These are phyloP conservation scores for Dipodascus albidus DNA, from an alignment of 805 yeast genomes.

Conservation along the genomic window DNA sequence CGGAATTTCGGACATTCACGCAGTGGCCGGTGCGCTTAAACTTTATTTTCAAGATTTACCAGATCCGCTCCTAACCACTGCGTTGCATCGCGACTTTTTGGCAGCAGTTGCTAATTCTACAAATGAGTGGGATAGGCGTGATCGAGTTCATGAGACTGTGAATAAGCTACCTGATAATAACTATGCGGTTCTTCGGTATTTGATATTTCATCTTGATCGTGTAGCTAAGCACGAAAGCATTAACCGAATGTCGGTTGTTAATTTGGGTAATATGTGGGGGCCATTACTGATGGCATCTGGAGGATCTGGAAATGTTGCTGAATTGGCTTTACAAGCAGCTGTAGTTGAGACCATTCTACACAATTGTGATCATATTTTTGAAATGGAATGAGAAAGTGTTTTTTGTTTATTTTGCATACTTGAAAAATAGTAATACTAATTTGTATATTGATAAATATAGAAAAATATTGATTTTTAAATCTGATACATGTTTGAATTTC, in stretches of 20 bases:
- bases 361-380: slow-evolving; percentile 75
- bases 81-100: slow-evolving; percentile 49
- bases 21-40: slow-evolving; percentile 81
- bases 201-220: slow-evolving; percentile 74
- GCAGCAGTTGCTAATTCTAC: slow-evolving; percentile 53
- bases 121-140: slow-evolving; percentile 52
- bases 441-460: too few relatives aligned
- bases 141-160: slow-evolving; percentile 71
- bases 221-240: slow-evolving; percentile 49
- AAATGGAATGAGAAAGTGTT: slow-evolving; percentile 43
- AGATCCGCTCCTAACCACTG: slow-evolving; percentile 67
- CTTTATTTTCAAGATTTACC: slow-evolving; percentile 77
- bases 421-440: too few relatives aligned
- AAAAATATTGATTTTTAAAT: too few relatives aligned
- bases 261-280: slow-evolving; percentile 90
- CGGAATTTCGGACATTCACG: slow-evolving; percentile 68
- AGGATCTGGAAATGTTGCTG: slow-evolving; percentile 48
- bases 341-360: slow-evolving; percentile 76
- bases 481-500: too few relatives aligned
- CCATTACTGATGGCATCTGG: slow-evolving; percentile 70
- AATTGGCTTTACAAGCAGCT: slow-evolving; percentile 60
- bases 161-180: slow-evolving; percentile 90
- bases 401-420: too few relatives aligned
- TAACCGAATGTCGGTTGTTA: slow-evolving; percentile 75
- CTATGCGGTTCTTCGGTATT: slow-evolving; percentile 78